Conservation (phyloP, 164 flowering plant species). For the Pachysandra terminalis region DNA sequence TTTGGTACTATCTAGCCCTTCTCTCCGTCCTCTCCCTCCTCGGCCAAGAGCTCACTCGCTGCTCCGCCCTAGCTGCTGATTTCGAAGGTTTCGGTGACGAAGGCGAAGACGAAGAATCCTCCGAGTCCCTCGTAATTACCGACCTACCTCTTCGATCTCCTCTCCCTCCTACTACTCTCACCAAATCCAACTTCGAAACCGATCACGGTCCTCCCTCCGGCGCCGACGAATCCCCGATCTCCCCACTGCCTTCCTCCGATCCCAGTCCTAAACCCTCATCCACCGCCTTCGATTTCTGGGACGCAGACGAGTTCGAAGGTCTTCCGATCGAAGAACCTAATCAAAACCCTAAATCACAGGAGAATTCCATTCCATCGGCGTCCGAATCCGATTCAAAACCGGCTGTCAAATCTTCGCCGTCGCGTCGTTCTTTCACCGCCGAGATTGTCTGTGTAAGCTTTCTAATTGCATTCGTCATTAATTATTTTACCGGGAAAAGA, state of each 20-base stretch:
- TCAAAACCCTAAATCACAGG: constrained; percentile 17
- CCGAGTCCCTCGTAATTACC: constrained; percentile 16
- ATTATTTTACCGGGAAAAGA: constrained; percentile 80
- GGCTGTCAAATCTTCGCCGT: constrained; percentile 3
- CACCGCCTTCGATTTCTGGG: constrained; percentile 76
- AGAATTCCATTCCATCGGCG: constrained; percentile 12
- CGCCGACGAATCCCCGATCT: constrained; percentile 7
- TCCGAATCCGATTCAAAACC: not conserved
- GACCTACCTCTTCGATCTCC: constrained; percentile 27
- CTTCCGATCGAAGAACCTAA: constrained; percentile 35
- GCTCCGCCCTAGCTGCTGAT: constrained; percentile 38
- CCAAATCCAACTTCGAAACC: constrained; percentile 42
- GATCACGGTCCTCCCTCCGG: constrained; percentile 21
- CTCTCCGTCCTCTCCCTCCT: constrained; percentile 41
- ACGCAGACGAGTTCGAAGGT: constrained; percentile 97
- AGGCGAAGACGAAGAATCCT: constrained; percentile 34
- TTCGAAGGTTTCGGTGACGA: constrained; percentile 88
- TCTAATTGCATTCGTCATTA: constrained; percentile 57
- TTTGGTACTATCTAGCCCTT: constrained; percentile 35
- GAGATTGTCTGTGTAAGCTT: constrained; percentile 71
- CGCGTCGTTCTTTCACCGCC: constrained; percentile 28
- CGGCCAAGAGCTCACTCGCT: constrained; percentile 32
- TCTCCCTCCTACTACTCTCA: constrained; percentile 39
- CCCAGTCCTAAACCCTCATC: constrained; percentile 30
- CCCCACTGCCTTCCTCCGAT: constrained; percentile 24